Conservation (phyloP, 2,329 filamentous ascomycete genomes). For the Arthroderma sp. region DNA sequence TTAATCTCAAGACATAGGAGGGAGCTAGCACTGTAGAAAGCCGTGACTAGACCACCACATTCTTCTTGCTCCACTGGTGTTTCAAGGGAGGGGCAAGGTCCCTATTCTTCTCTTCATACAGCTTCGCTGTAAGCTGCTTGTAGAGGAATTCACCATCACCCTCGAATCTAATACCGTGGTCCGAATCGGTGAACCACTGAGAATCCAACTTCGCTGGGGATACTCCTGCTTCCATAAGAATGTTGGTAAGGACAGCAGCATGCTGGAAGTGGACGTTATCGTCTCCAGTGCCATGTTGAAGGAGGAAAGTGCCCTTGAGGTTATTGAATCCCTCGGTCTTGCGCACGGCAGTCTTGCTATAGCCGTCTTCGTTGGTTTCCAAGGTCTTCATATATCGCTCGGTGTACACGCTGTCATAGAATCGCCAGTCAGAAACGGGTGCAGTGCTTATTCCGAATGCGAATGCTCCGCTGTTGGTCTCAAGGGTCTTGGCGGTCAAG, state of each 20-base stretch:
- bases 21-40: too few relatives aligned
- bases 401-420: conserved; percentile 60
- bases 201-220: conserved; percentile 49
- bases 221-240: conserved; percentile 47
- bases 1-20: too few relatives aligned
- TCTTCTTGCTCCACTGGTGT: conserved; percentile 38
- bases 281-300: conserved; percentile 55
- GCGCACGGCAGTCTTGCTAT: conserved; percentile 48
- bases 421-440: conserved; percentile 55
- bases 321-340: conserved; percentile 49
- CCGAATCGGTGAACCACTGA: conserved; percentile 52
- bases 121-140: conserved; percentile 46
- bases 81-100: conserved; percentile 19
- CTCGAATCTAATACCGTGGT: conserved; percentile 49
- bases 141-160: conserved; percentile 45
- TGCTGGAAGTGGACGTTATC: conserved; percentile 64
- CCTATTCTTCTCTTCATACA: conserved; percentile 50
- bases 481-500: conserved; percentile 52
- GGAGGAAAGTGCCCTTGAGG: conserved; percentile 45
- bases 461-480: conserved; percentile 48
- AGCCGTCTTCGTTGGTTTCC: conserved; percentile 44
- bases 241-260: conserved; percentile 46
- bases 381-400: conserved; percentile 60
- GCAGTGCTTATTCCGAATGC: conserved; percentile 51
- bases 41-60: background rate